These are phyloP conservation scores for Penicillium diatomitis DNA, from an alignment of 495 filamentous ascomycete species.

Conservation along the genomic window DNA sequence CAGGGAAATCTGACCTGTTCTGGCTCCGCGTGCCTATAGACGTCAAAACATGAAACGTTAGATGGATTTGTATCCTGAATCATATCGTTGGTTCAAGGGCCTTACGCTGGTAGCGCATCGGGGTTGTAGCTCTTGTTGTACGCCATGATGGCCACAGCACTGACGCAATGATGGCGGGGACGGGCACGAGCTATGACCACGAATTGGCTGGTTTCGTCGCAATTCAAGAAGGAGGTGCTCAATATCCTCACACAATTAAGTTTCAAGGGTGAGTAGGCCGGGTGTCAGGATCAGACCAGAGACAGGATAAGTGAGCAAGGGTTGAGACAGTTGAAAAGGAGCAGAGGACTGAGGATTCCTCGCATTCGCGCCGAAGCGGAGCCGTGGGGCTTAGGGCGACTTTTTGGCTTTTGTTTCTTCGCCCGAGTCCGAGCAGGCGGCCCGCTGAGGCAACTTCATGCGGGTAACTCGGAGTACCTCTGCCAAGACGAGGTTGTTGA, in stretches of 20 bases:
- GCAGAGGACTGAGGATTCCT: constrained; percentile 1
- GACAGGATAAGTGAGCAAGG: no score
- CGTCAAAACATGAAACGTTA: no score
- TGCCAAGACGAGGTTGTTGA: no score
- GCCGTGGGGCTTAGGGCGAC: constrained; percentile 20
- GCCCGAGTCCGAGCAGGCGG: constrained; percentile 4
- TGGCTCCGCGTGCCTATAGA: constrained; percentile 87
- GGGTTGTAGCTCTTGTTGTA: constrained; percentile 91
- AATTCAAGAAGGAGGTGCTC: no score
- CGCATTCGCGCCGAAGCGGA: constrained; percentile 16
- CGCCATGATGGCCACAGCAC: constrained; percentile 55
- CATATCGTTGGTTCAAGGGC: no score
- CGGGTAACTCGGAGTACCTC: no score
- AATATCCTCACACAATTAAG: no score
- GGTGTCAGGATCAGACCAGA: no score
- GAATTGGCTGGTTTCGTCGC: no score
- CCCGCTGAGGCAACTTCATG: no score
- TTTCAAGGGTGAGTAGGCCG: no score
- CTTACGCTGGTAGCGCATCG: constrained; percentile 94
- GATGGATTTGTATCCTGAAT: no score
- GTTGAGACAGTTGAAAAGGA: constrained; percentile 3
- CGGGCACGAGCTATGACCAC: background rate
- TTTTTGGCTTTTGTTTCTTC: constrained; percentile 7
- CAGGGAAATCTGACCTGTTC: constrained; percentile 58
- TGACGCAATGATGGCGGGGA: constrained; percentile 18